A percentile compares a stretch with the other conserved stretches of the same genome.
Conservation (phyloP, 768 basidiomycete genomes). For the Boletus huronensis region DNA sequence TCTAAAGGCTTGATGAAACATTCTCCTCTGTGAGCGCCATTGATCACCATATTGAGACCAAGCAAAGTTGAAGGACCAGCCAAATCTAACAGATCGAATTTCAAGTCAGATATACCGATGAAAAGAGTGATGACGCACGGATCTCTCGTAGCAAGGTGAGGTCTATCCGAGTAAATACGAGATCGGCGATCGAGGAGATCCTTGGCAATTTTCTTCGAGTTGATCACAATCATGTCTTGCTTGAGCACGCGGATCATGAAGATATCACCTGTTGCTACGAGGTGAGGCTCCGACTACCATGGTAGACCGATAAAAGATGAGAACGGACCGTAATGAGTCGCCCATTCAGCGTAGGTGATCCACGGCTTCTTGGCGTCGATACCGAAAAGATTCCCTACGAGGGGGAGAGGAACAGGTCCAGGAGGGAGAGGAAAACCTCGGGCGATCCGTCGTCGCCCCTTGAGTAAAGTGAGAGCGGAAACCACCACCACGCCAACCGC, state of each 20-base stretch:
- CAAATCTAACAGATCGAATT: slow-evolving; percentile 10
- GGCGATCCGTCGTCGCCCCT: not conserved
- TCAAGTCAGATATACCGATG: not conserved
- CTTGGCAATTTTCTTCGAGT: slow-evolving; percentile 23
- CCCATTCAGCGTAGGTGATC: slow-evolving; percentile 21
- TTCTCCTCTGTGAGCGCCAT: slow-evolving; percentile 23
- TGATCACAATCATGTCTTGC: slow-evolving; percentile 25
- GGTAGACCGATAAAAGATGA: not conserved
- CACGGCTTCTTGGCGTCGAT: slow-evolving; percentile 19
- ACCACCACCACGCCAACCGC: not conserved
- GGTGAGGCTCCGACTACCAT: not conserved
- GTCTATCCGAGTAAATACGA: slow-evolving; percentile 27
- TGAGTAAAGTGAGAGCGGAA: not conserved
- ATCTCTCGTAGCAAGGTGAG: slow-evolving; percentile 11
- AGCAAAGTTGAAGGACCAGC: slow-evolving; percentile 18
- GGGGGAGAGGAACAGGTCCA: slow-evolving; percentile 16
- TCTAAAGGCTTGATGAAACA: slow-evolving; percentile 25
- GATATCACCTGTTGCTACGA: slow-evolving; percentile 12
- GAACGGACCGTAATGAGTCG: slow-evolving; percentile 13
- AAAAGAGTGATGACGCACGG: slow-evolving; percentile 6
- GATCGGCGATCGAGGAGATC: slow-evolving; percentile 30
- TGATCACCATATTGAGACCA: slow-evolving; percentile 19
- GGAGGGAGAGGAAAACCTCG: slow-evolving; percentile 11
- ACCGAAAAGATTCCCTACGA: slow-evolving; percentile 16
- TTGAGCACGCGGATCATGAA: slow-evolving; percentile 21